Percentiles rank a stretch among this genome's conserved stretches.
These are phyloP conservation scores for Silene uniflora DNA, from an alignment of 148 eudicot genomes.

Conservation along the genomic window DNA sequence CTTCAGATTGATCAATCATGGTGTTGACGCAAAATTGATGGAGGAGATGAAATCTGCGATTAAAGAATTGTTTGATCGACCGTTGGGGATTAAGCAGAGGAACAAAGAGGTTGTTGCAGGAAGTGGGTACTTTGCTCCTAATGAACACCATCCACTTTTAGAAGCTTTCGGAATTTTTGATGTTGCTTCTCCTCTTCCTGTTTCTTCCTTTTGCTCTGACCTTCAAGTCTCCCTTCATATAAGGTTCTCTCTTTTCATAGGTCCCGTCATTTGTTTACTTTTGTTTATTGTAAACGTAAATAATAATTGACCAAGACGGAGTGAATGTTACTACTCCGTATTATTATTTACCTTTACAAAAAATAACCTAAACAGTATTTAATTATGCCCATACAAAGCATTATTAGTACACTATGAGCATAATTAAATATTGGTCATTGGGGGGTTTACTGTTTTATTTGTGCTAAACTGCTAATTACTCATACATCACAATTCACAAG, in stretches of 20 bases:
- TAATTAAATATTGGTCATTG: no score
- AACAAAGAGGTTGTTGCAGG: slow-evolving; percentile 53
- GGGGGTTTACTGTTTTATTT: no score
- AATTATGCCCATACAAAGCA: no score
- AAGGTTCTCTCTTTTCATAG: slow-evolving; percentile 48
- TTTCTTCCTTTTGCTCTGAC: slow-evolving; percentile 47
- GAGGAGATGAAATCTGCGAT: slow-evolving; percentile 54
- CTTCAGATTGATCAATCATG: slow-evolving; percentile 57
- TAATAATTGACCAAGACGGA: no score
- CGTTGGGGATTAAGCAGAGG: slow-evolving; percentile 47
- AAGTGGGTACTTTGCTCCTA: slow-evolving; percentile 63
- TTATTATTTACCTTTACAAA: no score
- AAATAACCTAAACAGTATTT: no score
- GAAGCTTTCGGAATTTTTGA: slow-evolving; percentile 69
- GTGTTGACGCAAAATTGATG: slow-evolving; percentile 38
- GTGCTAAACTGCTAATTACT: no score
- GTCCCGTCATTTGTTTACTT: no score
- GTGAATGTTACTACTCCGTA: no score
- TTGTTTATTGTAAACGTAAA: no score
- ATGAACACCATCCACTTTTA: slow-evolving; percentile 41
- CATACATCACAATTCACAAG: no score
- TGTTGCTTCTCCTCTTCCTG: slow-evolving; percentile 29
- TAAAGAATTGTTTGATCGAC: slow-evolving; percentile 46
- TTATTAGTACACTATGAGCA: no score
- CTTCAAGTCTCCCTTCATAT: slow-evolving; percentile 46